Evolutionary conservation across 805 yeast genomes (phyloP).

Genomic region (Blastobotrys parvus): DNA sequence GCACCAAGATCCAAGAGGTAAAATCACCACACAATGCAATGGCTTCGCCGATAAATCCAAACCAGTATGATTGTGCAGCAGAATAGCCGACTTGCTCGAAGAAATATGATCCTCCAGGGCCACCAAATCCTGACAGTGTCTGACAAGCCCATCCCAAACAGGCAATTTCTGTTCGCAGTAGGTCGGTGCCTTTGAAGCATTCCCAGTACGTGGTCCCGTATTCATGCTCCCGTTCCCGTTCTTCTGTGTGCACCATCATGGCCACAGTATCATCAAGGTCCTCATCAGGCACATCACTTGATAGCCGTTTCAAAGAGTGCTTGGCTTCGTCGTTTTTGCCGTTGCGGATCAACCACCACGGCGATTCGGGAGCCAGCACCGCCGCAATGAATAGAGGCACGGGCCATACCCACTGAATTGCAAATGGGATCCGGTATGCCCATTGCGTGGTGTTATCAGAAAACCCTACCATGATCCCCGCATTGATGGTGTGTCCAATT

Average conservation of each 20-base stretch:
- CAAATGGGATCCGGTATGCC: slow-evolving; percentile 14
- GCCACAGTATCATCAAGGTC: slow-evolving; percentile 11
- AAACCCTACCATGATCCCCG: slow-evolving; percentile 40
- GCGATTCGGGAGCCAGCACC: slow-evolving; percentile 44
- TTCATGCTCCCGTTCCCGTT: slow-evolving; percentile 21
- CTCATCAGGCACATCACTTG: slow-evolving; percentile 24
- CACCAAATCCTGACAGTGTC: slow-evolving; percentile 32
- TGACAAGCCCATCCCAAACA: slow-evolving; percentile 37
- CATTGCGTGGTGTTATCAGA: slow-evolving; percentile 12
- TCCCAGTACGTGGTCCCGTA: slow-evolving; percentile 27
- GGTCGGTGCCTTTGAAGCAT: slow-evolving; percentile 40
- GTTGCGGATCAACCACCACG: slow-evolving; percentile 43
- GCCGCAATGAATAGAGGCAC: slow-evolving; percentile 13
- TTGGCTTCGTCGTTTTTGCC: slow-evolving; percentile 37
- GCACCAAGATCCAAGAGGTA: slow-evolving; percentile 4
- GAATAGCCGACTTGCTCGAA: slow-evolving; percentile 33
- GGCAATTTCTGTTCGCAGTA: slow-evolving; percentile 44
- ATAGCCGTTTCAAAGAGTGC: slow-evolving; percentile 30
- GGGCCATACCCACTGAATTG: slow-evolving; percentile 16
- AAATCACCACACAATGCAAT: slow-evolving; percentile 38
- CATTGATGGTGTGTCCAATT: slow-evolving; percentile 46
- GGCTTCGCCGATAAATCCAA: slow-evolving; percentile 37
- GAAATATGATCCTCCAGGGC: slow-evolving; percentile 35
- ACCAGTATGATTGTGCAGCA: slow-evolving; percentile 33
- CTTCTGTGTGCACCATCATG: slow-evolving; percentile 34